Conservation (phyloP, 2,329 filamentous ascomycete genomes). For the Coniochaeta ligniaria region DNA sequence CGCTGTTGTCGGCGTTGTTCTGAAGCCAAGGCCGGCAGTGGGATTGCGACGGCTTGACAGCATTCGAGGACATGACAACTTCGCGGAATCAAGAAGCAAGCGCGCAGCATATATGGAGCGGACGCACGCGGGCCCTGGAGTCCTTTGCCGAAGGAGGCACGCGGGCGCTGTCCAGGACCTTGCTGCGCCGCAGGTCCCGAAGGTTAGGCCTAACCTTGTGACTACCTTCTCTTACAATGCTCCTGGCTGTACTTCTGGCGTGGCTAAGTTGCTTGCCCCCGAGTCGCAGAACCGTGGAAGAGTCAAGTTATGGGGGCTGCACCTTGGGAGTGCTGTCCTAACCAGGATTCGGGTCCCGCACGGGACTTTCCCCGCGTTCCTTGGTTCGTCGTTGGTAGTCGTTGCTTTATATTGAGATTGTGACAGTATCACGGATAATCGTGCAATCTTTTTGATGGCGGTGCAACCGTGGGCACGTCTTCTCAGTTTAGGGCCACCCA, state of each 20-base stretch:
- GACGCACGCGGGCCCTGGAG: not conserved
- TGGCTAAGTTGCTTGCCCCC: not conserved
- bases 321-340: not conserved
- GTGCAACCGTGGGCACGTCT: not conserved
- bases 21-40: not conserved
- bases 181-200: not conserved
- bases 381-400: not conserved
- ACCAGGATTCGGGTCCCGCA: not conserved
- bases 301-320: not conserved
- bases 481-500: not conserved
- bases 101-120: not conserved
- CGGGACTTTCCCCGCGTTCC: conserved; percentile 1
- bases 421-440: not conserved
- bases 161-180: not conserved
- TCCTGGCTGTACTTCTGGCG: not conserved
- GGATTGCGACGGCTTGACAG: not conserved
- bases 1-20: not conserved
- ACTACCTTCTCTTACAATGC: not conserved
- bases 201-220: not conserved
- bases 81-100: not conserved
- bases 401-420: not conserved
- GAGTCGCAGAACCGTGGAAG: not conserved
- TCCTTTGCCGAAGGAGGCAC: not conserved
- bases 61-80: not conserved
- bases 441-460: not conserved